Conservation (phyloP, 257 asterid genomes). For the Leptodermis oblonga region DNA sequence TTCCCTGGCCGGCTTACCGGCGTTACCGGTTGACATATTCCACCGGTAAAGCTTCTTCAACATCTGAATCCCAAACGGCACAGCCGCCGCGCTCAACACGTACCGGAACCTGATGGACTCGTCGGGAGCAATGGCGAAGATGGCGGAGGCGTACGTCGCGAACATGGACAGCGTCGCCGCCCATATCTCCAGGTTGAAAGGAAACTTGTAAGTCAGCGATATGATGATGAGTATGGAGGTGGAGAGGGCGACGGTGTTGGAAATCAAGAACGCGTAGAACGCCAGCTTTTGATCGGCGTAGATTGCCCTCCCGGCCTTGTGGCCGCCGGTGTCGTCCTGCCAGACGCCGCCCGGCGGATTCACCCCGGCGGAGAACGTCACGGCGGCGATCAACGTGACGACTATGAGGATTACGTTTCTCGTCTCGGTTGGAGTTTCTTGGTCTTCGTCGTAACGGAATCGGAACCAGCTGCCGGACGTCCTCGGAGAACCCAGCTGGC, state of each 20-base stretch:
- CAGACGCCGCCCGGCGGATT: slow-evolving; percentile 62
- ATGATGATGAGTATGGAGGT: slow-evolving; percentile 22
- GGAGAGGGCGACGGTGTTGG: slow-evolving; percentile 31
- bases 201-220: slow-evolving; percentile 28
- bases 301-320: slow-evolving; percentile 42
- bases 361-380: slow-evolving; percentile 19
- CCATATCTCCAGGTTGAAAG: slow-evolving; percentile 35
- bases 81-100: slow-evolving; percentile 21
- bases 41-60: slow-evolving; percentile 15
- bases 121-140: slow-evolving; percentile 28
- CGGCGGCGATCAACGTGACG: slow-evolving; percentile 18
- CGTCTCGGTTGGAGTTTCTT: slow-evolving; percentile 13
- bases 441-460: slow-evolving; percentile 12
- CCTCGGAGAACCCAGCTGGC: neutral
- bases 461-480: slow-evolving; percentile 9
- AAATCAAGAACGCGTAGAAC: slow-evolving; percentile 18
- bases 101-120: slow-evolving; percentile 22
- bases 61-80: slow-evolving; percentile 26
- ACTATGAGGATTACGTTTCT: slow-evolving; percentile 17
- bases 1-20: no score
- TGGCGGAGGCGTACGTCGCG: slow-evolving; percentile 27
- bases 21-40: no score
- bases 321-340: slow-evolving; percentile 35
- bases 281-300: slow-evolving; percentile 31
- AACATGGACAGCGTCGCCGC: slow-evolving; percentile 26